Percentiles rank a stretch among this genome's conserved stretches.
Conservation (phyloP, 2,329 filamentous ascomycete species). For the Thielaviopsis punctulata region DNA sequence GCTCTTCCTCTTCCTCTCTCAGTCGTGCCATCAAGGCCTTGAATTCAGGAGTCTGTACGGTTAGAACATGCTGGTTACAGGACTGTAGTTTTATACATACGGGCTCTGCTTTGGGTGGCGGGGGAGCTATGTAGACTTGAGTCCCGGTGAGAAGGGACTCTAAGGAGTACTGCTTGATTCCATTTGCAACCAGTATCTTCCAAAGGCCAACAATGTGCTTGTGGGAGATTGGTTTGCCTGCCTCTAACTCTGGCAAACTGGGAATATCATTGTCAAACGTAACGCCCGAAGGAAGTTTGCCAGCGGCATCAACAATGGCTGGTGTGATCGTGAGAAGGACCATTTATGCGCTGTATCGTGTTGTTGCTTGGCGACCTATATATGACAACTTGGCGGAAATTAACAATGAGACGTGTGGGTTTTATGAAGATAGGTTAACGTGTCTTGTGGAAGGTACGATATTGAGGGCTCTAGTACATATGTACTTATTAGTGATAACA, state of each 20-base stretch:
- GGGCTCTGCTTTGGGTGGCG: conserved; percentile 58
- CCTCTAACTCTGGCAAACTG: conserved; percentile 16
- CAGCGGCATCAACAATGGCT: conserved; percentile 45
- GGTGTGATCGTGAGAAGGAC: conserved; percentile 63
- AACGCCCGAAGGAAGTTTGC: conserved; percentile 16
- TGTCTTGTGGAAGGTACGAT: too few species aligned
- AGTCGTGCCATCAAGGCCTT: conserved; percentile 75
- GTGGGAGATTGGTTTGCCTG: conserved; percentile 57
- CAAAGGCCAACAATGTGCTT: conserved; percentile 48
- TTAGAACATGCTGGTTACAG: not conserved
- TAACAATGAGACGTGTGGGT: too few species aligned
- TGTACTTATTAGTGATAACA: too few species aligned
- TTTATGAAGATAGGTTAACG: too few species aligned
- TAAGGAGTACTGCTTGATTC: conserved; percentile 30
- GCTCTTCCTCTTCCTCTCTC: conserved; percentile 64
- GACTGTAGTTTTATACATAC: conserved; percentile 29
- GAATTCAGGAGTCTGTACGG: conserved; percentile 55
- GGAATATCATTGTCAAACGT: conserved; percentile 3
- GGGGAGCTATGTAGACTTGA: conserved; percentile 60
- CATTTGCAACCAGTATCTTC: conserved; percentile 27
- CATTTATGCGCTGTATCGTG: conserved; percentile 30
- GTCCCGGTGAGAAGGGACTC: conserved; percentile 57
- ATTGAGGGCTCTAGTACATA: too few species aligned
- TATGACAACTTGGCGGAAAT: too few species aligned
- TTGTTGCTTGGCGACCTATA: not conserved